A percentile compares a stretch with the other conserved stretches of the same genome.
Conservation (phyloP, 2,329 filamentous ascomycete genomes). For the Aspergillus clavatus region DNA sequence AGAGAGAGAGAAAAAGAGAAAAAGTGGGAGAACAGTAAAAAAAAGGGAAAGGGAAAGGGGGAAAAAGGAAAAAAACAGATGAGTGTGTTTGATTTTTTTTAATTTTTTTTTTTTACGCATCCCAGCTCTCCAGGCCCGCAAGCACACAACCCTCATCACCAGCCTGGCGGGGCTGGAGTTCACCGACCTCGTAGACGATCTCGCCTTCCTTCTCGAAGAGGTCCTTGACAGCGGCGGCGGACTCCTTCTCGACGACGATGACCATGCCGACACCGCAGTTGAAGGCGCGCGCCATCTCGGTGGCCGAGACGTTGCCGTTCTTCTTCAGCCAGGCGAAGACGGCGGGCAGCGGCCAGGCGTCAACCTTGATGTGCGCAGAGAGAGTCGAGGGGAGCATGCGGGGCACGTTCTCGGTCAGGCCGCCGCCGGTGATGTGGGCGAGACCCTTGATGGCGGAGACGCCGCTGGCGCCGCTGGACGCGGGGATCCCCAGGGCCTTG, state of each 20-base stretch:
- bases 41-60: constrained; percentile 7
- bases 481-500: constrained; percentile 49
- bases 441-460: constrained; percentile 73
- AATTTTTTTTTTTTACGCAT: constrained; percentile 14
- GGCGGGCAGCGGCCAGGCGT: constrained; percentile 66
- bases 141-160: constrained; percentile 59
- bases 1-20: constrained; percentile 7
- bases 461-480: constrained; percentile 39
- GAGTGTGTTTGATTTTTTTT: constrained; percentile 5
- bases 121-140: constrained; percentile 52
- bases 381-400: constrained; percentile 80
- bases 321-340: constrained; percentile 86
- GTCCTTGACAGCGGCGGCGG: constrained; percentile 57
- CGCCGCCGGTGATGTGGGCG: constrained; percentile 94
- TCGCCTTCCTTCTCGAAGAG: constrained; percentile 66
- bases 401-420: constrained; percentile 88
- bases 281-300: constrained; percentile 88
- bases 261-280: constrained; percentile 97
- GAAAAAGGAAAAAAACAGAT: constrained; percentile 9
- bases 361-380: constrained; percentile 73
- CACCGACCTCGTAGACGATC: constrained; percentile 71
- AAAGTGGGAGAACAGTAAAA: constrained; percentile 4
- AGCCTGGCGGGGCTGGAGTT: constrained; percentile 55
- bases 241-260: constrained; percentile 64
- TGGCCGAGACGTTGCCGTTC: constrained; percentile 61